Conservation (phyloP, 2,329 filamentous ascomycete genomes). For the Scopulariopsis brevicaulis region DNA sequence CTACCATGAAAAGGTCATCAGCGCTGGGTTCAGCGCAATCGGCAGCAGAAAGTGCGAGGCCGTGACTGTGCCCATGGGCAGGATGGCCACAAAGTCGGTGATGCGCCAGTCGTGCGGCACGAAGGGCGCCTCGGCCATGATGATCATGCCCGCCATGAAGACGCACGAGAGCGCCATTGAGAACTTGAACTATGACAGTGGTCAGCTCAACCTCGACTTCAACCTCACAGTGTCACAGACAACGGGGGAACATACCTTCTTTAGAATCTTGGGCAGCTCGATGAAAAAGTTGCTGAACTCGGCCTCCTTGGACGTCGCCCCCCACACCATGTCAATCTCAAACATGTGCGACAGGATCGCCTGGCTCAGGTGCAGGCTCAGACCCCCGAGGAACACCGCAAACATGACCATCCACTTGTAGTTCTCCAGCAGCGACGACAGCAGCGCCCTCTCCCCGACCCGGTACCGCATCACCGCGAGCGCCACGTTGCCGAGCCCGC, state of each 20-base stretch:
- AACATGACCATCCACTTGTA: constrained; percentile 66
- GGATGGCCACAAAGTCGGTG: constrained; percentile 62
- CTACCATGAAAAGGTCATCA: constrained; percentile 70
- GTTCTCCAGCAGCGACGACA: constrained; percentile 47
- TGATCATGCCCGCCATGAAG: constrained; percentile 50
- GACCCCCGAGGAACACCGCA: constrained; percentile 71
- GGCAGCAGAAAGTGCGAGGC: constrained; percentile 60
- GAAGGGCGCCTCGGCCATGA: constrained; percentile 51
- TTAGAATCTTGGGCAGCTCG: constrained; percentile 68
- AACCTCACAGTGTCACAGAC: constrained; percentile 9
- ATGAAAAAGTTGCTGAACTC: constrained; percentile 78
- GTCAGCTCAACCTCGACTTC: neutral
- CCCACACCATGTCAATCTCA: constrained; percentile 78
- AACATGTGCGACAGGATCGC: constrained; percentile 76
- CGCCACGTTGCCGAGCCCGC: constrained; percentile 60
- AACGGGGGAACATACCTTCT: constrained; percentile 41
- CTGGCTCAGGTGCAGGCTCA: constrained; percentile 71
- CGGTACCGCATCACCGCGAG: constrained; percentile 65
- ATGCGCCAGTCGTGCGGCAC: constrained; percentile 56
- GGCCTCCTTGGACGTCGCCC: constrained; percentile 72
- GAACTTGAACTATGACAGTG: constrained; percentile 51
- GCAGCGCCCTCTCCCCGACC: constrained; percentile 49
- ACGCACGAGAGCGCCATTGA: constrained; percentile 50
- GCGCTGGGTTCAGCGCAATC: constrained; percentile 63
- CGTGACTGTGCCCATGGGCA: constrained; percentile 64